Conservation (phyloP, 78 protist genomes). For the Guillardia theta region DNA sequence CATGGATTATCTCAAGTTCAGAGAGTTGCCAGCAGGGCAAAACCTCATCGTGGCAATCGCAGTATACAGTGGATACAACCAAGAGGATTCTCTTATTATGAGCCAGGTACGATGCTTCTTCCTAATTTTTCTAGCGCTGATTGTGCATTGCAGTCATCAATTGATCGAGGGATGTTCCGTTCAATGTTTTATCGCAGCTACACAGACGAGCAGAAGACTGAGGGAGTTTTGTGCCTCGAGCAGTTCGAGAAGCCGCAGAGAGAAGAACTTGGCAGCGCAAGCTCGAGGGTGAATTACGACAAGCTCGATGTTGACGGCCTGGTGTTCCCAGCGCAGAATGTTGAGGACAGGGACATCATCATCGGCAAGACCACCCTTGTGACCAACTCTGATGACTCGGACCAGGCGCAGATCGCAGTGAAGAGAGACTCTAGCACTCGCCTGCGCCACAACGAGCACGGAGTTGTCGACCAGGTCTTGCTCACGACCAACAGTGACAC, state of each 20-base stretch:
- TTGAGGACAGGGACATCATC: slow-evolving; percentile 91
- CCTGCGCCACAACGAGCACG: slow-evolving; percentile 80
- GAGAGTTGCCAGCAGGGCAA: slow-evolving; percentile 98
- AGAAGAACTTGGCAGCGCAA: background rate
- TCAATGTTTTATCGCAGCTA: slow-evolving; percentile 56
- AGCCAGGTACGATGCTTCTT: too few relatives aligned
- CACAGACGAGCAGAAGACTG: slow-evolving; percentile 59
- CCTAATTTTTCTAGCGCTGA: too few relatives aligned
- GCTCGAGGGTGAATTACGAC: slow-evolving; percentile 58
- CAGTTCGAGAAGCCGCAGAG: slow-evolving; percentile 67
- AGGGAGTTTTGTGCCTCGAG: slow-evolving; percentile 53
- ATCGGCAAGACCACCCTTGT: slow-evolving; percentile 94
- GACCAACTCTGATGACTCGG: slow-evolving; percentile 49
- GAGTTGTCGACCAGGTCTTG: slow-evolving; percentile 88
- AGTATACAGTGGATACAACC: slow-evolving; percentile 99
- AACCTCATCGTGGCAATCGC: slow-evolving; percentile 97
- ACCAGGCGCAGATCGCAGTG: slow-evolving; percentile 44
- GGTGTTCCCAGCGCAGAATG: slow-evolving; percentile 85
- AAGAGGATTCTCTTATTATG: slow-evolving; percentile 98
- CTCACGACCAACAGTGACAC: slow-evolving; percentile 76
- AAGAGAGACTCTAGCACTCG: slow-evolving; percentile 70
- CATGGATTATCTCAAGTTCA: slow-evolving; percentile 92
- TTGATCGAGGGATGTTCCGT: slow-evolving; percentile 99
- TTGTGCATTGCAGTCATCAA: too few relatives aligned
- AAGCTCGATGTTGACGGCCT: slow-evolving; percentile 98